Base-by-base conservation (phyloP, 257 asterid species). In the Solanum bulbocastanum region DNA sequence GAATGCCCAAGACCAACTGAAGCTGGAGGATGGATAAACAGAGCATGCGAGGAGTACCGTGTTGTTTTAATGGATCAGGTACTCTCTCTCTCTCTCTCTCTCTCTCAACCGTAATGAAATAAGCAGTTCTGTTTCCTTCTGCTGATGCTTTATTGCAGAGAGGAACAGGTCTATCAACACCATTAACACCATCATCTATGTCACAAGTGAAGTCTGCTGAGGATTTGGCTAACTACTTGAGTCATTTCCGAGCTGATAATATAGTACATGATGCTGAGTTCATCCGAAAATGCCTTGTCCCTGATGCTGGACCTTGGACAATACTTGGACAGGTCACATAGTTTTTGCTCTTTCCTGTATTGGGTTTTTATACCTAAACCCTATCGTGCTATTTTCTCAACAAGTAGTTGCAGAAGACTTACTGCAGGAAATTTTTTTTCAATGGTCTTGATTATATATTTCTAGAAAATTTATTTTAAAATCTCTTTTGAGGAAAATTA, bases 11-110 rank as follows among this genome's bases (percentile, higher is more conserved):
- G 99, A 40, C 99, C 98, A 75, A 88, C 98, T 71, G 99, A 97
- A 92, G 92, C 98, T 27, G 89, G 96, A 85, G 99, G 99, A 89
- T 97, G 99, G 99, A 95, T 97, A 84, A 91, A 93, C 75, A 97
- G 91, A 93, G 99, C 96, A 71, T 97, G 98, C 73, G 99, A 97
- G 90, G 98, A 96, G 87, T 92, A 88, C 88, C 99, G 99, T 88
- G 91, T 97, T 71, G 90, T 97, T 90, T 90, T 97, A 79, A 92
- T 97, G 98, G 99, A 97, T 91, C 99, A 97, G 99, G 99, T 93
- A 94, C 44, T 95, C 71, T 42, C 33, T 74, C 86, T 74, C 44
- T 95, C 71, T 42, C 33, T 74, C 86, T 74, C 86, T 74, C 79
- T 60, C 33, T 84, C 44, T 83, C 65, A 46, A 18, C 74, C 69